Evolutionary conservation across 495 filamentous ascomycete species (phyloP).

Genomic region (Aspergillus conjunctus): DNA sequence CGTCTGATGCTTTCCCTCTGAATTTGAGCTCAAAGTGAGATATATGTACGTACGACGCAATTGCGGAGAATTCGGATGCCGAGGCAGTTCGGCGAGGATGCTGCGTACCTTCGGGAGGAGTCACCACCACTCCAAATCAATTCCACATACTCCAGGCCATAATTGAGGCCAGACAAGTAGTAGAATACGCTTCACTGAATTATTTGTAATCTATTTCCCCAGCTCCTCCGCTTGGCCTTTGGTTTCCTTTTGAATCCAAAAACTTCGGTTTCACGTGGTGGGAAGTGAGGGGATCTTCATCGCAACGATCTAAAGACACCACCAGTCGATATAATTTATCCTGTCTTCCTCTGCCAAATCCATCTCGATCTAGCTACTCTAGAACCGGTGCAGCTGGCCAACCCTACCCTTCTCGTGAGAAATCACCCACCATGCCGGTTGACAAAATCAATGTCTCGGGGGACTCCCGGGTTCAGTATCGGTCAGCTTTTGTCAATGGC

Average conservation of each 20-base stretch:
- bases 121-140: neutral
- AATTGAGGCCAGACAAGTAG: neutral
- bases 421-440: slow-evolving; percentile 41
- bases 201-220: neutral
- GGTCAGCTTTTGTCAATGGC: slow-evolving; percentile 61
- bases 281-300: slow-evolving; percentile 19
- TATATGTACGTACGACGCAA: slow-evolving; percentile 11
- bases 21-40: neutral
- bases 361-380: neutral
- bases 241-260: neutral
- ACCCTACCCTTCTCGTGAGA: neutral
- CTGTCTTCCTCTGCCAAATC: slow-evolving; percentile 10
- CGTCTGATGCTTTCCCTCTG: neutral
- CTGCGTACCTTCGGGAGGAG: neutral
- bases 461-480: slow-evolving; percentile 65
- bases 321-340: neutral
- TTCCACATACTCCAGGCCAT: neutral
- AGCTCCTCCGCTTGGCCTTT: neutral
- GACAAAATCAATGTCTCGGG: slow-evolving; percentile 62
- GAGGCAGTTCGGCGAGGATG: slow-evolving; percentile 14
- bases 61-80: slow-evolving; percentile 15
- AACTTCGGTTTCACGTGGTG: slow-evolving; percentile 27
- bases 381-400: neutral
- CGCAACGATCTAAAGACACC: too few relatives aligned
- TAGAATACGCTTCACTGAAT: neutral